Conservation (phyloP, 2,329 filamentous ascomycete genomes). For the Talaromyces sp. region DNA sequence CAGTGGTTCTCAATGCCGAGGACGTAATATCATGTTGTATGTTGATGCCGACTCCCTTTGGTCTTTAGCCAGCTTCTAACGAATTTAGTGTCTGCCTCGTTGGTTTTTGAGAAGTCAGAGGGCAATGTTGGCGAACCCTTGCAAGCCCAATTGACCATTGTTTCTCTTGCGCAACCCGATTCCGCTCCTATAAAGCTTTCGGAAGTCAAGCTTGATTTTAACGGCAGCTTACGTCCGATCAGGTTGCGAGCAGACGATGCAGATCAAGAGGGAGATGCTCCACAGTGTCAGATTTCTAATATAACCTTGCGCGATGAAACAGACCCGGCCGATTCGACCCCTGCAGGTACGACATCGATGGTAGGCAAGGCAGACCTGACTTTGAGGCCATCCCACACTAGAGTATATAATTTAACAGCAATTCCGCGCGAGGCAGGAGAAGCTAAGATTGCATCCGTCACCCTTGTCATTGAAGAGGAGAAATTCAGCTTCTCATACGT, state of each 20-base stretch:
- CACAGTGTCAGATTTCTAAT: slow-evolving; percentile 24
- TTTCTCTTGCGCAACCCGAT: slow-evolving; percentile 42
- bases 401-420: slow-evolving; percentile 66
- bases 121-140: slow-evolving; percentile 57
- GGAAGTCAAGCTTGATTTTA: slow-evolving; percentile 48
- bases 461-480: slow-evolving; percentile 58
- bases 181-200: slow-evolving; percentile 46
- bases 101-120: slow-evolving; percentile 50
- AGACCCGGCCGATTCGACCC: slow-evolving; percentile 19
- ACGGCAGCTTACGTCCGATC: slow-evolving; percentile 44
- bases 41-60: slow-evolving; percentile 17
- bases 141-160: slow-evolving; percentile 51
- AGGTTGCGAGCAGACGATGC: slow-evolving; percentile 32
- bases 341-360: slow-evolving; percentile 38
- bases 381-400: slow-evolving; percentile 61
- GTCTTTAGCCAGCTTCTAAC: slow-evolving; percentile 12
- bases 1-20: slow-evolving; percentile 43
- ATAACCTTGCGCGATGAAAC: slow-evolving; percentile 31
- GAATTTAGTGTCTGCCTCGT: slow-evolving; percentile 43
- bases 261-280: slow-evolving; percentile 17
- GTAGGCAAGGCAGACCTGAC: slow-evolving; percentile 59
- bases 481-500: slow-evolving; percentile 64
- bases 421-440: slow-evolving; percentile 78
- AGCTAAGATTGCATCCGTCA: slow-evolving; percentile 60
- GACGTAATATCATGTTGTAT: slow-evolving; percentile 45